Base-by-base conservation (phyloP, 805 yeast genomes). In the Kazachstania bromeliacearum region DNA sequence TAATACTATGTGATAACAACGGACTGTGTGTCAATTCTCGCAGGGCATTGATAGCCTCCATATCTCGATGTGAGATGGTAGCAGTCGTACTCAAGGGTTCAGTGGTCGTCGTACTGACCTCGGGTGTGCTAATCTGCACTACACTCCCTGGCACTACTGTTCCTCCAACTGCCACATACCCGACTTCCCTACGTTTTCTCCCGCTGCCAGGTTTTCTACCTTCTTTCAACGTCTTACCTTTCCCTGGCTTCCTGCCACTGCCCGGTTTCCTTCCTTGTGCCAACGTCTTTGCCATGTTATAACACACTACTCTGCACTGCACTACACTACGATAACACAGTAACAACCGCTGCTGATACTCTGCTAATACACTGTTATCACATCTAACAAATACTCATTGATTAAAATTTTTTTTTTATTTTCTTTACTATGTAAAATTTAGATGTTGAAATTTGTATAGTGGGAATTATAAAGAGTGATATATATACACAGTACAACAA, bases 151-250 rank as follows among this genome's bases (percentile, higher is more conserved):
- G 30, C 16, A n/a, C 16, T 7, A 18, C 21, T 7, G 28, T 16
- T 16, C 14, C 14, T 16, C 6, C 16, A 7, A n/a, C 28, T 6
- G 28, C 14, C 9, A 10, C 8, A 4, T 4, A 7, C 7, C 6
- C 14, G 16, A 9, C 31, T 5, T 33, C 37, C 28, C 51, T 45
- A 30, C 51, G 45, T 46, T 47, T 53, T 32, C 60, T 42, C 12
- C 62, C 60, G 37, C 58, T 51, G 8, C 62, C 62, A 6, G 59
- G 59, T 36, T 57, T 55, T 32, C 60, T 48, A 13, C 62, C 62
- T 37, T 57, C 54, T 30, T 50, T 46, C 26, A 57, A 34, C 13
- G 60, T 57, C 43, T 57, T 57, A 9, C 53, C 59, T 31, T 53
- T 55, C 14, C 62, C 62, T 2, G 62, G 60, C 33, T 54, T 57